Evolutionary conservation across 768 basidiomycete species (phyloP).

Genomic region (Podaxis sp.): DNA sequence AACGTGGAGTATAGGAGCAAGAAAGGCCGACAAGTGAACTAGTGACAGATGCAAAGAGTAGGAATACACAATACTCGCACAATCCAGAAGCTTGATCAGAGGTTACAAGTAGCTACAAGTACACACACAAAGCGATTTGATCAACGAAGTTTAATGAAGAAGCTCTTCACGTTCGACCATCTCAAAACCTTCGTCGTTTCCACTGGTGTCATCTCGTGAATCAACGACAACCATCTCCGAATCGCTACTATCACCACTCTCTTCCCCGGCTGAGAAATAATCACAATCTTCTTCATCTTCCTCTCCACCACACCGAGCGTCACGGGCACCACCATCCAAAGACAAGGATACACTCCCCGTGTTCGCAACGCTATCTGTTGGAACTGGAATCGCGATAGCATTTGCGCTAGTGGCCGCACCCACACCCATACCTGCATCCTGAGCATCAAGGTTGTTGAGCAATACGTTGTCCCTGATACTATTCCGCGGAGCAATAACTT

Average conservation of each 20-base stretch:
- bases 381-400: neutral
- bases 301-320: neutral
- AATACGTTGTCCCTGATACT: too few relatives aligned
- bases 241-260: neutral
- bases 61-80: too few relatives aligned
- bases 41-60: too few relatives aligned
- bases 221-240: neutral
- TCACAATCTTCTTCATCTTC: neutral
- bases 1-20: too few relatives aligned
- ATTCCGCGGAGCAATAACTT: too few relatives aligned
- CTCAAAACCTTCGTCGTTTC: neutral
- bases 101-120: neutral
- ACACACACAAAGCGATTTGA: neutral
- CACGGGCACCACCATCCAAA: neutral
- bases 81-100: too few relatives aligned
- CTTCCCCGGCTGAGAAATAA: slow-evolving; percentile 12
- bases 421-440: neutral
- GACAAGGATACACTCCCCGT: too few relatives aligned
- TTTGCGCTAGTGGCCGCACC: neutral
- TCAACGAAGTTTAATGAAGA: neutral
- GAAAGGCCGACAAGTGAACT: too few relatives aligned
- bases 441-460: too few relatives aligned
- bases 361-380: neutral
- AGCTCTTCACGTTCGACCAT: neutral
- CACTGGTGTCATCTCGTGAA: neutral